These are phyloP conservation scores for Filosporella fistucella DNA, from an alignment of 495 filamentous ascomycete species.

Conservation along the genomic window DNA sequence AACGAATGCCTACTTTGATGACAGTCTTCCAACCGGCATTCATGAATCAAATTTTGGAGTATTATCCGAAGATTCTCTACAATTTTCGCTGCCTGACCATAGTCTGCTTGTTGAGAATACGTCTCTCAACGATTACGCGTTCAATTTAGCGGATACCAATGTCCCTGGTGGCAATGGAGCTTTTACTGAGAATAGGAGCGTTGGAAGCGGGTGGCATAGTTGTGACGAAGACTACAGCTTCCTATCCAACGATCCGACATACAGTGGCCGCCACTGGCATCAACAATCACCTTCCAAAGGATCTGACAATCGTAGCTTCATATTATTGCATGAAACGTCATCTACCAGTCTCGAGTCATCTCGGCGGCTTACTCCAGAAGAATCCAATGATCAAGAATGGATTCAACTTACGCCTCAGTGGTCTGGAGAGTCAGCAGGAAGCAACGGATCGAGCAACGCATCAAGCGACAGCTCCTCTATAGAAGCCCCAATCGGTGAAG, in stretches of 20 bases:
- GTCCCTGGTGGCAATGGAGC: background rate
- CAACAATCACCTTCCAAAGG: background rate
- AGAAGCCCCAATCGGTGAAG: background rate
- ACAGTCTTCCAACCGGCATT: background rate
- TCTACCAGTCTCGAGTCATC: background rate
- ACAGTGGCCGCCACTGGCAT: background rate
- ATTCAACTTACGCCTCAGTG: conserved; percentile 3
- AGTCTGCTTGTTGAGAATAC: background rate
- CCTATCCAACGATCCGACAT: background rate
- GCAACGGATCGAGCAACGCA: conserved; percentile 1
- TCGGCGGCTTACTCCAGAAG: conserved; percentile 1
- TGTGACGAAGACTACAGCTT: conserved; percentile 10
- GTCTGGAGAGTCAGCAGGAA: conserved; percentile 10
- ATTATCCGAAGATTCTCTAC: background rate
- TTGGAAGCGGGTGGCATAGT: background rate
- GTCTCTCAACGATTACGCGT: background rate
- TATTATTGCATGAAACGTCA: background rate
- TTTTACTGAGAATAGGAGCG: background rate
- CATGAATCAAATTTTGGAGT: background rate
- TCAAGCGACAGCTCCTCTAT: conserved; percentile 2
- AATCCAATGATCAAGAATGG: conserved; percentile 3
- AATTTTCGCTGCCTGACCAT: background rate
- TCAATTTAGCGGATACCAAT: background rate
- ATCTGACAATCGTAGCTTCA: background rate
- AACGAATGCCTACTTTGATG: background rate